A percentile compares a stretch with the other conserved stretches of the same genome.
These are phyloP conservation scores for Rugosomyces carneus DNA, from an alignment of 1,284 basidiomycete species.

Conservation along the genomic window DNA sequence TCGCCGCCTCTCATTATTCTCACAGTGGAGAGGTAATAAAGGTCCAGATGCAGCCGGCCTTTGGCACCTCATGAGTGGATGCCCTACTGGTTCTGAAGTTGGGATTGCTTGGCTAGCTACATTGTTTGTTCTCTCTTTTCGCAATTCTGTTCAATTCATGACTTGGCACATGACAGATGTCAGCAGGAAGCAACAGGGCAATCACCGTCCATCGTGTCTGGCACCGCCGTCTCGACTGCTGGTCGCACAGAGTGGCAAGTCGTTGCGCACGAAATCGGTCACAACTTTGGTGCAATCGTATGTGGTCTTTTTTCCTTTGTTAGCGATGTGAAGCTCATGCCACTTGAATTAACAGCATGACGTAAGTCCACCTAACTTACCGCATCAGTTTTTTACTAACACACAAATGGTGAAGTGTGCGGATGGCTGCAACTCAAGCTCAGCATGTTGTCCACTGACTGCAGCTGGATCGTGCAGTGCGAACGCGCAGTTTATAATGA, in stretches of 20 bases:
- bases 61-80: conserved; percentile 90
- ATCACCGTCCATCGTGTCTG: conserved; percentile 57
- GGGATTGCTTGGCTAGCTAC: conserved; percentile 89
- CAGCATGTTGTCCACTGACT: conserved; percentile 71
- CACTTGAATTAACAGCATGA: conserved; percentile 44
- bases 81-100: conserved; percentile 79
- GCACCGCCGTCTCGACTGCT: conserved; percentile 80
- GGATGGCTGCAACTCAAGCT: conserved; percentile 50
- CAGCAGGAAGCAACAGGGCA: conserved; percentile 46
- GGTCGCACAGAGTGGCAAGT: conserved; percentile 75
- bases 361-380: conserved; percentile 31
- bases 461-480: conserved; percentile 55
- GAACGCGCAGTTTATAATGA: conserved; percentile 73
- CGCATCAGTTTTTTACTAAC: conserved; percentile 7
- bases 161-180: conserved; percentile 34
- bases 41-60: conserved; percentile 72
- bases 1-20: conserved; percentile 74
- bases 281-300: conserved; percentile 90
- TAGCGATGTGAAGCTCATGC: conserved; percentile 10
- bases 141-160: neutral
- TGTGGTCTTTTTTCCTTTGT: conserved; percentile 27
- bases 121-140: conserved; percentile 36
- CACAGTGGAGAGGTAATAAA: conserved; percentile 74
- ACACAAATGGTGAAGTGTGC: conserved; percentile 49
- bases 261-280: conserved; percentile 85